A percentile compares a stretch with the other conserved stretches of the same genome.
phyloP scores from a whole-genome alignment of 148 eudicot species.

The Vaccinium macrocarpon region DNA sequence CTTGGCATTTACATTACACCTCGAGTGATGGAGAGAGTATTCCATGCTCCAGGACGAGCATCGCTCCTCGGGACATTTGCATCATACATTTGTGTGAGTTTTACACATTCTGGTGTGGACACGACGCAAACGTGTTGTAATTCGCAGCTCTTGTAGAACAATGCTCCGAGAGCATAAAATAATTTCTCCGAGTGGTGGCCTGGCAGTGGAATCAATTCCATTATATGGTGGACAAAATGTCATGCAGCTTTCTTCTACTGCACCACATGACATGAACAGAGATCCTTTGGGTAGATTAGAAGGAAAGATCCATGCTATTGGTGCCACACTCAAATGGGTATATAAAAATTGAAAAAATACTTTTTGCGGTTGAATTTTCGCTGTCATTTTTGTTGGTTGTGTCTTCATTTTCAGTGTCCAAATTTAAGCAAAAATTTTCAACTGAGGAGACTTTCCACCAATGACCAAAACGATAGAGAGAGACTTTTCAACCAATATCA shows the following conservation, averaged over 20 bases:
- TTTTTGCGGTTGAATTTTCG: not conserved
- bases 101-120: too few relatives aligned
- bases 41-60: too few relatives aligned
- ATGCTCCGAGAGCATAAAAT: too few relatives aligned
- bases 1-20: not conserved
- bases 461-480: not conserved
- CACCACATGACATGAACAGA: not conserved
- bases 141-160: too few relatives aligned
- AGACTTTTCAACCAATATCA: not conserved
- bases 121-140: too few relatives aligned
- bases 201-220: not conserved
- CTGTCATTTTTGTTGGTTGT: constrained; percentile 16
- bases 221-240: not conserved
- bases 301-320: not conserved
- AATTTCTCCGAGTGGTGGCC: not conserved
- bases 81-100: too few relatives aligned
- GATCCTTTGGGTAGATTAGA: constrained; percentile 7
- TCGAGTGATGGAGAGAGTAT: not conserved
- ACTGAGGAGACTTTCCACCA: constrained; percentile 8
- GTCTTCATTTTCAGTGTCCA: constrained; percentile 15
- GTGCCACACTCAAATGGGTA: not conserved
- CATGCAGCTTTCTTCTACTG: not conserved
- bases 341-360: not conserved
- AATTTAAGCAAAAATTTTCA: not conserved
- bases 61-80: not conserved